Percentiles rank a stretch among this genome's conserved stretches.
Conservation (phyloP, 352 stramenopile genomes). For the Phytophthora colocasiae region DNA sequence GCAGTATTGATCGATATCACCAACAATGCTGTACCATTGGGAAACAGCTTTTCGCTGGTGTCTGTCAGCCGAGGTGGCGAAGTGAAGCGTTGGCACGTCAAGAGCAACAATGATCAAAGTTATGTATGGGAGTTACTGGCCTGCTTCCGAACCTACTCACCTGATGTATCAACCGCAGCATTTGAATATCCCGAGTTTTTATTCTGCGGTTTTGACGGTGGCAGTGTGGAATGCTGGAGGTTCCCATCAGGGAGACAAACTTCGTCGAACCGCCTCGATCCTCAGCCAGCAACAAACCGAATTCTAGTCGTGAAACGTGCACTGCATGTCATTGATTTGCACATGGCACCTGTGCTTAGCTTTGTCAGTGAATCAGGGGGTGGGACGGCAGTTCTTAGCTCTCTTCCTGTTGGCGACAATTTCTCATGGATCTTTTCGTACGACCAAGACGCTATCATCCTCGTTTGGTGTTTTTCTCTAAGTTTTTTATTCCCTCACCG, state of each 20-base stretch:
- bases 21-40: neutral
- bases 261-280: neutral
- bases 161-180: slow-evolving; percentile 38
- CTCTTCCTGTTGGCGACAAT: slow-evolving; percentile 25
- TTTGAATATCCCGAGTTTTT: slow-evolving; percentile 49
- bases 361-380: slow-evolving; percentile 43
- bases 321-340: slow-evolving; percentile 58
- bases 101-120: slow-evolving; percentile 4
- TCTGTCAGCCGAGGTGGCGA: slow-evolving; percentile 50
- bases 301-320: slow-evolving; percentile 54
- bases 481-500: slow-evolving; percentile 64
- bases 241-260: slow-evolving; percentile 29
- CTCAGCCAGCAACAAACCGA: slow-evolving; percentile 19
- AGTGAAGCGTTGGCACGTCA: slow-evolving; percentile 52
- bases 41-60: slow-evolving; percentile 23
- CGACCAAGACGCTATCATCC: slow-evolving; percentile 48
- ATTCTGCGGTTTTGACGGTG: slow-evolving; percentile 60
- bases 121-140: slow-evolving; percentile 46
- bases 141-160: slow-evolving; percentile 57
- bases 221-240: slow-evolving; percentile 63
- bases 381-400: slow-evolving; percentile 13
- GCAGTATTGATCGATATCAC: slow-evolving; percentile 22
- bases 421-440: slow-evolving; percentile 69
- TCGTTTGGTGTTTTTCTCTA: slow-evolving; percentile 66
- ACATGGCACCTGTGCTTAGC: slow-evolving; percentile 47